Conservation (phyloP, 2,329 filamentous ascomycete species). For the Calycina herbarum region DNA sequence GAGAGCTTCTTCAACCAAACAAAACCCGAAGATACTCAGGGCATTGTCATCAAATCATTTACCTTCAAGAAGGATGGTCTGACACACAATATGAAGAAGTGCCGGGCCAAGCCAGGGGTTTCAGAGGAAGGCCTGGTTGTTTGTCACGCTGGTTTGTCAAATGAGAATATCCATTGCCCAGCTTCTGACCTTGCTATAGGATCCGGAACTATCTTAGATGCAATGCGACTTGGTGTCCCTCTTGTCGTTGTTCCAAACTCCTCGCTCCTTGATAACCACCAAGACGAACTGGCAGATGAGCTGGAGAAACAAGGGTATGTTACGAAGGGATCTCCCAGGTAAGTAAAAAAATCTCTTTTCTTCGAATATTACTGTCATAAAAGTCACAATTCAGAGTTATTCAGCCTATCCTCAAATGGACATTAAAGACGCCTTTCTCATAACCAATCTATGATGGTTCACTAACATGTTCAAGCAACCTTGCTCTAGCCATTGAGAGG, state of each 20-base stretch:
- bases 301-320: constrained; percentile 75
- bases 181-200: constrained; percentile 53
- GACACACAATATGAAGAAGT: constrained; percentile 43
- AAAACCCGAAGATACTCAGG: constrained; percentile 29
- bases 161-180: neutral
- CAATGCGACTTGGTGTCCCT: constrained; percentile 69
- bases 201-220: constrained; percentile 85
- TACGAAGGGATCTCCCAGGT: constrained; percentile 42
- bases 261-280: constrained; percentile 82
- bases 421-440: neutral
- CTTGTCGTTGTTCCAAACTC: constrained; percentile 90
- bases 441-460: neutral
- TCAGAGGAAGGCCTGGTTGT: constrained; percentile 71
- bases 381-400: neutral
- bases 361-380: neutral
- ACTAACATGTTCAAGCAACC: constrained; percentile 2
- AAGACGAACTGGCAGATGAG: constrained; percentile 79
- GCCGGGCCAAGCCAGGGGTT: constrained; percentile 49
- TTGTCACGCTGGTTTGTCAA: constrained; percentile 76
- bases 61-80: constrained; percentile 65
- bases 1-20: constrained; percentile 51
- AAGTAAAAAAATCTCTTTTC: constrained; percentile 10
- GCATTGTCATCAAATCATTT: constrained; percentile 60
- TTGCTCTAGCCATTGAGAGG: constrained; percentile 26
- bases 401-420: neutral